Base-by-base conservation (phyloP, 257 asterid genomes). In the Thymus mandschuricus region DNA sequence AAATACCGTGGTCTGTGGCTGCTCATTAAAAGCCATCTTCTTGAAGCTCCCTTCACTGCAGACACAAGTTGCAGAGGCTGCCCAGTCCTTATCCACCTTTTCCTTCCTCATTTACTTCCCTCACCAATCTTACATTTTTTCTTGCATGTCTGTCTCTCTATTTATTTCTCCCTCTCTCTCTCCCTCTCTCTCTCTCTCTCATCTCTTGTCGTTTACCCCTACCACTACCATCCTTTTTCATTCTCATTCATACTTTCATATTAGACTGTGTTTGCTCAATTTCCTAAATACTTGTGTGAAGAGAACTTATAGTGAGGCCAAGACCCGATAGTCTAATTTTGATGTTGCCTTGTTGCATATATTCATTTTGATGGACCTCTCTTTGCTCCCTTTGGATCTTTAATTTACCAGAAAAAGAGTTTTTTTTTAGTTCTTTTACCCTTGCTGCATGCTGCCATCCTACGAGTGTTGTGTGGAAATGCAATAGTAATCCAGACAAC, bases 1-100 rank as follows among this genome's bases (percentile, higher is more conserved):
- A 75, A 69, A 75, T 75, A 31, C 49, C 83, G 83, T 79, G 59
- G 80, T 60, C 45, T 52, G 77, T n/a, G 79, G 75, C 81, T 77
- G 78, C 81, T 75, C 80, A 79, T 71, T 79, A 33, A 79, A 66
- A 48, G 62, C 78, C 80, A 64, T 59, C 73, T 58, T 74, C 79
- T 74, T 74, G 76, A 73, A 73, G 46, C 75, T 65, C 50, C 70
- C 73, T 45, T 44, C 28, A 29, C 33, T 4, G 6, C 76, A 55
- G 60, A 40, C 72, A 30, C 82, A 58, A 74, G 64, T 79, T 75
- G 83, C 77, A 51, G 43, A 21, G 8, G 7, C 69, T 48, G 60
- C 75, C 50, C 61, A 33, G 51, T 30, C 61, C 70, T 52, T 60
- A 15, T 68, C 75, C 48, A 13, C 8, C 56, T 35, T 45, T 40